phyloP scores from a whole-genome alignment of 257 asterid species.

The Scutellaria barbata region DNA sequence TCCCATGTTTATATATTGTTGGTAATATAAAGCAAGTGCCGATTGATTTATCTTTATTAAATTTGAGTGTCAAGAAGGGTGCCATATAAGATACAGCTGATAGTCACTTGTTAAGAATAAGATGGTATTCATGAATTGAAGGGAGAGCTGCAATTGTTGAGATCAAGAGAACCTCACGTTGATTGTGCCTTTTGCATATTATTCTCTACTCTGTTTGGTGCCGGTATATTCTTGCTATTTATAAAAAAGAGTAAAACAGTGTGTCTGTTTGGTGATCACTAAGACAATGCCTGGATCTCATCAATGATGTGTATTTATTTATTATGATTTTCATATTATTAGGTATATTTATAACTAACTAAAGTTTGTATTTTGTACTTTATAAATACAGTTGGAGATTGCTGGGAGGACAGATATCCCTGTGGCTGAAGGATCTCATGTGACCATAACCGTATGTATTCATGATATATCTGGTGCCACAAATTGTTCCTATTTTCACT shows the following conservation, averaged over 20 bases:
- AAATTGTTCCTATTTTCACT: conserved; percentile 4
- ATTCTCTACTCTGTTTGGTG: conserved; percentile 5
- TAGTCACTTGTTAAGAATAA: not conserved
- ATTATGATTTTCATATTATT: conserved; percentile 22
- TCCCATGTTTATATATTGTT: conserved; percentile 6
- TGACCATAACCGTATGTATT: conserved; percentile 79
- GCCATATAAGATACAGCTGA: conserved; percentile 6
- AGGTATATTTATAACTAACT: conserved; percentile 10
- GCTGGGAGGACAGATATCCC: conserved; percentile 95
- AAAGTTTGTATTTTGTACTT: conserved; percentile 17
- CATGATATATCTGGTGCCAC: not conserved
- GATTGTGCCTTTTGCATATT: not conserved
- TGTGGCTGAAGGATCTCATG: conserved; percentile 98
- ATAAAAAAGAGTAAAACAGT: not conserved
- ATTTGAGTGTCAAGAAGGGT: conserved; percentile 5
- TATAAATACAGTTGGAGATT: conserved; percentile 71
- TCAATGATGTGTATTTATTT: not conserved
- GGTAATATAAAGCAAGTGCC: not conserved
- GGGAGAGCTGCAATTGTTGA: not conserved
- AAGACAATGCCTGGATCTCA: conserved; percentile 11
- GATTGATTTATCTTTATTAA: not conserved
- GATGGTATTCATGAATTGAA: conserved; percentile 7
- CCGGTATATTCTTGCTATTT: conserved; percentile 5
- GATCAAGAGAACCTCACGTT: not conserved
- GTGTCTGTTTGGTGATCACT: conserved; percentile 8